phyloP scores from a whole-genome alignment of 2,329 filamentous ascomycete species.

The Sporothrix brasiliensis region DNA sequence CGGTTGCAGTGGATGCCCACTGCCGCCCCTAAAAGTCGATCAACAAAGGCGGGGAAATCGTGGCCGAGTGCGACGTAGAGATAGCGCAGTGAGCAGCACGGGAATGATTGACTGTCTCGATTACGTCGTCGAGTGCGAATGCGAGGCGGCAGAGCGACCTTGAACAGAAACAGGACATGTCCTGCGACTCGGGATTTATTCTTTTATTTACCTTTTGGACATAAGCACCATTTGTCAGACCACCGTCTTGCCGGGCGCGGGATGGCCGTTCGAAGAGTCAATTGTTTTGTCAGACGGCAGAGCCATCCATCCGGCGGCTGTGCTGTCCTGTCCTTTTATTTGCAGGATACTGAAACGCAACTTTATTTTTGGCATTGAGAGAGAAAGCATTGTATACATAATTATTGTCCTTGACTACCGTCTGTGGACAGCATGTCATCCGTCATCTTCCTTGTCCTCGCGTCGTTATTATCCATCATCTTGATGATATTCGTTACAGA shows the following conservation, averaged over 20 bases:
- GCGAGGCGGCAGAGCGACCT: not conserved
- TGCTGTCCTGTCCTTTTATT: not conserved
- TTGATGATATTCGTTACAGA: not conserved
- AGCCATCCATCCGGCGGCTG: not conserved
- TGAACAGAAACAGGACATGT: not conserved
- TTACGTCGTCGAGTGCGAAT: not conserved
- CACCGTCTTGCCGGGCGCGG: no score
- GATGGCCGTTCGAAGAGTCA: no score
- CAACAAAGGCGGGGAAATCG: conserved; percentile 16
- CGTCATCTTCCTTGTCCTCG: not conserved
- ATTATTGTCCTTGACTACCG: not conserved
- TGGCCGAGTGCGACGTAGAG: not conserved
- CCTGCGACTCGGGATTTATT: not conserved
- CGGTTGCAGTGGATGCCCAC: not conserved
- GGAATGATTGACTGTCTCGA: not conserved
- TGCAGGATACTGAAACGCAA: not conserved
- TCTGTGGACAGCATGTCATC: not conserved
- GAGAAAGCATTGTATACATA: not conserved
- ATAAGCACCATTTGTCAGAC: no score
- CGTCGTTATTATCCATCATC: not conserved
- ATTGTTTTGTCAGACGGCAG: not conserved
- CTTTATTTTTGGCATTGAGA: not conserved
- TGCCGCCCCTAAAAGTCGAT: not conserved
- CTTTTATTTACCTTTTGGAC: no score
- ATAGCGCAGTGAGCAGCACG: not conserved